phyloP scores from a whole-genome alignment of 164 flowering plant genomes.

The Stephania yunnanensis region DNA sequence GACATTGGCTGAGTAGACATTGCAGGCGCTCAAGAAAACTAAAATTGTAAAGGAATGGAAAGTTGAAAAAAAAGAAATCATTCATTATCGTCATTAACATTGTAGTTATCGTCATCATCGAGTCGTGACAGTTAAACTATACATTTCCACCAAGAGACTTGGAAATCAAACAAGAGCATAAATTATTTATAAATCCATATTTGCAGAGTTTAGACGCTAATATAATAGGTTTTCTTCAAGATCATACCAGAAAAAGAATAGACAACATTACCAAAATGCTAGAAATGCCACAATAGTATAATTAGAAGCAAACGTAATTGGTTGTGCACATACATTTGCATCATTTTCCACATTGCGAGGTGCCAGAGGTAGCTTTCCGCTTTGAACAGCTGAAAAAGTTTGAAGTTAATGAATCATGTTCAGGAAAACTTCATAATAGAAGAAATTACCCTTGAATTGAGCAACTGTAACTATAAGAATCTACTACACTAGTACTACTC shows the following conservation, averaged over 20 bases:
- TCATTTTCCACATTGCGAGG: constrained; percentile 60
- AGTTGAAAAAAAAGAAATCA: background rate
- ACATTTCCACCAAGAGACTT: too few species aligned
- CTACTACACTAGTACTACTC: constrained; percentile 18
- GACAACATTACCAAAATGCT: background rate
- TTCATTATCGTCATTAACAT: background rate
- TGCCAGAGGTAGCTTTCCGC: constrained; percentile 59
- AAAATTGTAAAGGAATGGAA: background rate
- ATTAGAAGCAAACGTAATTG: background rate
- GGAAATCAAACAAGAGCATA: too few species aligned
- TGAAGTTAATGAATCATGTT: constrained; percentile 1
- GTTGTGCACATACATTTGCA: constrained; percentile 48
- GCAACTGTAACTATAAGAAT: background rate
- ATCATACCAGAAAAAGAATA: background rate
- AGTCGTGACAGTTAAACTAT: background rate
- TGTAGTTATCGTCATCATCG: background rate
- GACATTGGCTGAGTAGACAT: background rate
- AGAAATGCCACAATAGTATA: background rate
- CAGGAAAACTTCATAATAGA: background rate
- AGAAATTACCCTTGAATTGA: background rate
- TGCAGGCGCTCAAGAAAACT: background rate
- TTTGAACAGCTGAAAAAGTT: constrained; percentile 54
- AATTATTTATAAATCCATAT: too few species aligned
- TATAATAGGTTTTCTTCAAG: too few species aligned
- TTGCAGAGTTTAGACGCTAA: too few species aligned